phyloP scores from a whole-genome alignment of 78 protist genomes.

The Dictyostelium capitatum region DNA sequence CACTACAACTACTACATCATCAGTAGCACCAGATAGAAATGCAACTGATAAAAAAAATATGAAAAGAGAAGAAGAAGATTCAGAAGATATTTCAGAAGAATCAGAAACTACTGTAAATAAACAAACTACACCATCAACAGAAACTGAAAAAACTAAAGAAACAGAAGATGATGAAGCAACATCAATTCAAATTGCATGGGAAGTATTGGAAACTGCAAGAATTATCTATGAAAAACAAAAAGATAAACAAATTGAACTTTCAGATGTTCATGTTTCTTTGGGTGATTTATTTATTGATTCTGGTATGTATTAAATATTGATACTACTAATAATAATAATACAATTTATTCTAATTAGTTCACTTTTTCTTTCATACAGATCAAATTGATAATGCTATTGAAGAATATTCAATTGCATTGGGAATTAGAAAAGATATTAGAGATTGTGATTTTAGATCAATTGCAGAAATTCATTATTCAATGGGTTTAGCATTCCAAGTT shows the following conservation, averaged over 20 bases:
- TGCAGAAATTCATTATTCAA: conserved; percentile 28
- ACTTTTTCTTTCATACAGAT: background rate
- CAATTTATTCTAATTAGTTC: background rate
- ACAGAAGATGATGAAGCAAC: background rate
- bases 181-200: conserved; percentile 51
- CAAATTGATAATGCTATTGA: conserved; percentile 38
- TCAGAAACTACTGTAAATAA: background rate
- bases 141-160: background rate
- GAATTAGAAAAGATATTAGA: conserved; percentile 24
- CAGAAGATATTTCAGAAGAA: conserved; percentile 19
- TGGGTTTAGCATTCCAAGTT: conserved; percentile 49
- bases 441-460: background rate
- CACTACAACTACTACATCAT: background rate
- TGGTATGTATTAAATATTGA: background rate
- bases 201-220: conserved; percentile 48
- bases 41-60: conserved; percentile 8
- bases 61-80: background rate
- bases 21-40: background rate
- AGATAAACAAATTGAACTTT: conserved; percentile 11
- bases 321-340: background rate
- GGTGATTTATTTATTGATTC: conserved; percentile 45
- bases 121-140: background rate
- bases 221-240: conserved; percentile 46
- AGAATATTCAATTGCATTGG: conserved; percentile 53
- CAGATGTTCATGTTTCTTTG: conserved; percentile 36